Conservation (phyloP, 2,329 filamentous ascomycete species). For the Hypoxylon sp. region DNA sequence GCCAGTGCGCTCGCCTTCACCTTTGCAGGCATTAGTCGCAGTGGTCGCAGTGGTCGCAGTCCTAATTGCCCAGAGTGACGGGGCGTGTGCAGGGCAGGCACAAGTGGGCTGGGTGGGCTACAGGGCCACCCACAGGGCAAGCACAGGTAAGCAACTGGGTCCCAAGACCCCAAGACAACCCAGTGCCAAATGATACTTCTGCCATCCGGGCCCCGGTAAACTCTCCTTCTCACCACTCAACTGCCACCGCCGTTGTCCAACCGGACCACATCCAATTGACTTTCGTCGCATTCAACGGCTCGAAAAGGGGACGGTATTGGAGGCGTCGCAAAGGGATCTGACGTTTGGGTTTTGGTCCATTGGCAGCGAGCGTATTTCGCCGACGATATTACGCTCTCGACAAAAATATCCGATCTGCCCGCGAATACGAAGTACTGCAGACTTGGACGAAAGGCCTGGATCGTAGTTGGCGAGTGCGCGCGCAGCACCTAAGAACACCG, state of each 20-base stretch:
- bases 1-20: slow-evolving; percentile 37
- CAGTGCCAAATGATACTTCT: slow-evolving; percentile 40
- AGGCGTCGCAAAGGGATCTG: slow-evolving; percentile 26
- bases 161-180: not conserved
- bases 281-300: slow-evolving; percentile 43
- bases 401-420: slow-evolving; percentile 32
- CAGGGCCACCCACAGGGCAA: not conserved
- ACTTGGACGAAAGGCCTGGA: slow-evolving; percentile 13
- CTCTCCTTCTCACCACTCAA: slow-evolving; percentile 43
- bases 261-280: slow-evolving; percentile 45
- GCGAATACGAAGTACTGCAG: slow-evolving; percentile 35
- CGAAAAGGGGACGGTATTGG: slow-evolving; percentile 32
- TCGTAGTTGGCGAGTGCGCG: slow-evolving; percentile 25
- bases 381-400: slow-evolving; percentile 22
- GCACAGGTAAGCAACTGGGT: slow-evolving; percentile 1
- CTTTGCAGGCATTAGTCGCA: slow-evolving; percentile 25
- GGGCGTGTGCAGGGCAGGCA: slow-evolving; percentile 20
- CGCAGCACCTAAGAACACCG: slow-evolving; percentile 22
- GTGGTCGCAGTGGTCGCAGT: slow-evolving; percentile 12
- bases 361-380: slow-evolving; percentile 33
- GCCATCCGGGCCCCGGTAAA: slow-evolving; percentile 39
- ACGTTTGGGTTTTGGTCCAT: slow-evolving; percentile 36
- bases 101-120: not conserved
- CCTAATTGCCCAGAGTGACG: slow-evolving; percentile 13
- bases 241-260: slow-evolving; percentile 41